Percentiles rank a stretch among this genome's conserved stretches.
These are phyloP conservation scores for Wolfiporia cocos DNA, from an alignment of 1,284 basidiomycete species.

Conservation along the genomic window DNA sequence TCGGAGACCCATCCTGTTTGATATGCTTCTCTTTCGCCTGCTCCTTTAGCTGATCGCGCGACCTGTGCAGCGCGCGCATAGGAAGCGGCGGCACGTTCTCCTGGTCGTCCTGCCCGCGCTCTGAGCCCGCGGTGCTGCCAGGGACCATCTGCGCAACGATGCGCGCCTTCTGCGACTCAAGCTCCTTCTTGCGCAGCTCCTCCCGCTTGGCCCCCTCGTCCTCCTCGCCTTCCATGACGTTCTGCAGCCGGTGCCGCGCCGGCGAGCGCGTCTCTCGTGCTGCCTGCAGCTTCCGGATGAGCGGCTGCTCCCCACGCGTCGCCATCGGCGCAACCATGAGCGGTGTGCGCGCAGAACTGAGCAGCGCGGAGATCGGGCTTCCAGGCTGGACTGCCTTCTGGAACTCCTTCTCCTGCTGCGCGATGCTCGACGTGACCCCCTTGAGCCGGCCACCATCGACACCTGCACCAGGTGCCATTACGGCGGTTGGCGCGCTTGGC, in stretches of 20 bases:
- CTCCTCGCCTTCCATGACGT: constrained; percentile 39
- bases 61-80: constrained; percentile 5
- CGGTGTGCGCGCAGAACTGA: constrained; percentile 86
- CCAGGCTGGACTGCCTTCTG: constrained; percentile 93
- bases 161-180: constrained; percentile 82
- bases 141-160: constrained; percentile 89
- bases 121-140: constrained; percentile 19
- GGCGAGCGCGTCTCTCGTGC: constrained; percentile 37
- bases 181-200: constrained; percentile 57
- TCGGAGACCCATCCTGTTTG: not conserved
- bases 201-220: constrained; percentile 30
- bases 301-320: constrained; percentile 40
- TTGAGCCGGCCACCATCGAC: constrained; percentile 25
- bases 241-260: constrained; percentile 31
- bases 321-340: constrained; percentile 62
- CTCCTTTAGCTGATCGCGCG: constrained; percentile 14
- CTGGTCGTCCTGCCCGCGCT: constrained; percentile 30
- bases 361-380: constrained; percentile 87
- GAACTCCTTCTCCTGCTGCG: constrained; percentile 93
- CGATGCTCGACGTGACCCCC: constrained; percentile 54
- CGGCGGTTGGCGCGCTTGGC: constrained; percentile 19
- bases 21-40: constrained; percentile 23
- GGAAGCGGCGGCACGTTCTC: constrained; percentile 24
- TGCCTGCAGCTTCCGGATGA: constrained; percentile 50
- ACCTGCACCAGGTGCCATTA: constrained; percentile 11